Evolutionary conservation across 352 stramenopile genomes (phyloP).

Genomic region (Pilasporangium apinafurcum): DNA sequence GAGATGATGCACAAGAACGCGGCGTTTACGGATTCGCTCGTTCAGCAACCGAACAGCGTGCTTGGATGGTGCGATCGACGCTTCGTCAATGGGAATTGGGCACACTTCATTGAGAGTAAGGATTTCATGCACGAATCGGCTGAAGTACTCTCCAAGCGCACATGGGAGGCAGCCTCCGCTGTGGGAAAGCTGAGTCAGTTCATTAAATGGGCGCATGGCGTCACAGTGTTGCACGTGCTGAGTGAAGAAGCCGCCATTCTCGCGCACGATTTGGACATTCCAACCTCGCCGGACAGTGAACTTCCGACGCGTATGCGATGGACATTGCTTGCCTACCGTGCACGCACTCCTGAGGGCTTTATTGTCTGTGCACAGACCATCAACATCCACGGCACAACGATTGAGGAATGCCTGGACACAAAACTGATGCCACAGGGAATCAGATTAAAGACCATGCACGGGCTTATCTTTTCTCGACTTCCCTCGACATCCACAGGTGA

Average conservation of each 20-base stretch:
- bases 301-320: slow-evolving; percentile 23
- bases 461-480: slow-evolving; percentile 19
- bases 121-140: slow-evolving; percentile 22
- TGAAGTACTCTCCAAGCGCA: slow-evolving; percentile 16
- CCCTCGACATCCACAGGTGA: slow-evolving; percentile 1
- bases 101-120: slow-evolving; percentile 41
- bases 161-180: slow-evolving; percentile 24
- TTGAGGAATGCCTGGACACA: slow-evolving; percentile 17
- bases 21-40: slow-evolving; percentile 8
- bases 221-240: slow-evolving; percentile 26
- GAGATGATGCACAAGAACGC: slow-evolving; percentile 20
- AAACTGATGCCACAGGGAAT: slow-evolving; percentile 11
- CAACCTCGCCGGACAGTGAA: slow-evolving; percentile 16
- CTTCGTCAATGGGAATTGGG: slow-evolving; percentile 27
- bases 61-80: slow-evolving; percentile 40
- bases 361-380: slow-evolving; percentile 23
- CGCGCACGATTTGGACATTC: slow-evolving; percentile 17
- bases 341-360: slow-evolving; percentile 11
- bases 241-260: slow-evolving; percentile 16
- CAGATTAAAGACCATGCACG: slow-evolving; percentile 26
- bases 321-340: slow-evolving; percentile 17
- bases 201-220: slow-evolving; percentile 22
- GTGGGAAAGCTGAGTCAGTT: slow-evolving; percentile 15
- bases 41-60: slow-evolving; percentile 12
- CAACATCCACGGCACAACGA: slow-evolving; percentile 8